These are phyloP conservation scores for Fusarium coffeatum DNA, from an alignment of 2,329 filamentous ascomycete species.

Conservation along the genomic window DNA sequence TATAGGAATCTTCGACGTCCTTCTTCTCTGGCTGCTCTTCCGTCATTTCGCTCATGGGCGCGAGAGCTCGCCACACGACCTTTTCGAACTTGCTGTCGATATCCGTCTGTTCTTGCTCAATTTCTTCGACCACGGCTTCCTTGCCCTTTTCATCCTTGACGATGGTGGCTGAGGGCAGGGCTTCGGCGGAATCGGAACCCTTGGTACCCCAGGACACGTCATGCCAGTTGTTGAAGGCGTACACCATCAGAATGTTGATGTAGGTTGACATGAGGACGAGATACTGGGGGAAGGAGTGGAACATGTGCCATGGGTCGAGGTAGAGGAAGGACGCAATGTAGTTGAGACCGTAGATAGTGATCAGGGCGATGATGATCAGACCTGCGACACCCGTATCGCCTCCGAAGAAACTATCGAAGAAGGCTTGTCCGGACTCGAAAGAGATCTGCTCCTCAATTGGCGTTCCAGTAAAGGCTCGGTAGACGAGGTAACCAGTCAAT, in stretches of 20 bases:
- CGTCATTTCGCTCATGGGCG: slow-evolving; percentile 38
- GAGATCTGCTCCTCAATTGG: slow-evolving; percentile 42
- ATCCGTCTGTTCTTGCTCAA: slow-evolving; percentile 43
- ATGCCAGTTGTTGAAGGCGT: slow-evolving; percentile 46
- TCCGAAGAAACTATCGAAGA: slow-evolving; percentile 42
- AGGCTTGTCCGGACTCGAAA: slow-evolving; percentile 33
- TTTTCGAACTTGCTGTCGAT: slow-evolving; percentile 45
- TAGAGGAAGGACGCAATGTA: slow-evolving; percentile 43
- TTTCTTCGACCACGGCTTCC: slow-evolving; percentile 40
- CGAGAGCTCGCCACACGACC: slow-evolving; percentile 42
- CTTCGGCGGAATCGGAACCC: slow-evolving; percentile 39
- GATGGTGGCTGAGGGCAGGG: slow-evolving; percentile 38
- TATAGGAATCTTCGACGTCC: slow-evolving; percentile 42
- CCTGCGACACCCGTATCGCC: slow-evolving; percentile 38
- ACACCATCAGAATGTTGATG: slow-evolving; percentile 46
- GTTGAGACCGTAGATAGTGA: slow-evolving; percentile 44
- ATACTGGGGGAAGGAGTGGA: slow-evolving; percentile 45
- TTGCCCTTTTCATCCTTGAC: slow-evolving; percentile 38
- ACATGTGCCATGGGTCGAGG: slow-evolving; percentile 46
- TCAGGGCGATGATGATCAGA: slow-evolving; percentile 40
- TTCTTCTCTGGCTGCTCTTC: slow-evolving; percentile 40
- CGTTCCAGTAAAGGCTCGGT: slow-evolving; percentile 35
- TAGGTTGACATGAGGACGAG: slow-evolving; percentile 44
- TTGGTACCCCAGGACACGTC: slow-evolving; percentile 44
- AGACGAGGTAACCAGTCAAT: slow-evolving; percentile 41